These are phyloP conservation scores for Neonectria hederae DNA, from an alignment of 2,329 filamentous ascomycete species.

Conservation along the genomic window DNA sequence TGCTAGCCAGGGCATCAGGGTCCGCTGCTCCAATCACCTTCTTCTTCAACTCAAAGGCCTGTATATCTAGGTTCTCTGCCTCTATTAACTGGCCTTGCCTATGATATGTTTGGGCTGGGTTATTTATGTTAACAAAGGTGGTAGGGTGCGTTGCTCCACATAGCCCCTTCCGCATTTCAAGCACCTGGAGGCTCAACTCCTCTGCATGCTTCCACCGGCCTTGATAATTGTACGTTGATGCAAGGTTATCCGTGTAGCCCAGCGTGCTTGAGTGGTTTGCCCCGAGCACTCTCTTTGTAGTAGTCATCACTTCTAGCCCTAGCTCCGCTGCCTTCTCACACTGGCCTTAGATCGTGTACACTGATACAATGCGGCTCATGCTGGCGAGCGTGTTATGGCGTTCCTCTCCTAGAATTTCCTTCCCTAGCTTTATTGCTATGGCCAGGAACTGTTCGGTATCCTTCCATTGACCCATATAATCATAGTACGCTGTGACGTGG, in stretches of 20 bases:
- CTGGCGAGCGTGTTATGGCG: background rate
- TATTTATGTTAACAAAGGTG: background rate
- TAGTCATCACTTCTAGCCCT: background rate
- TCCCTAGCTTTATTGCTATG: background rate
- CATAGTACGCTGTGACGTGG: background rate
- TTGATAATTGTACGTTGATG: rapidly evolving
- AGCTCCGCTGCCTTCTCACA: background rate
- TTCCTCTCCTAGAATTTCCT: background rate
- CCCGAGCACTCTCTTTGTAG: no score
- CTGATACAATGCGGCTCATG: background rate
- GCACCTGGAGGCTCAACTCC: background rate
- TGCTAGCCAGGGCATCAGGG: background rate
- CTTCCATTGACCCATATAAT: background rate
- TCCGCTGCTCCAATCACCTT: background rate
- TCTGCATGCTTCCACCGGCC: background rate
- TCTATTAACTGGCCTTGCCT: background rate
- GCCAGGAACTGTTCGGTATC: background rate
- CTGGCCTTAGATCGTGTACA: background rate
- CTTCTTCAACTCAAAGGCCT: no score
- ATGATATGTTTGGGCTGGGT: background rate
- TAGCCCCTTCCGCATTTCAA: background rate
- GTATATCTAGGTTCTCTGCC: background rate
- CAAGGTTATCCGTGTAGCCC: background rate
- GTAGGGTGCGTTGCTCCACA: background rate
- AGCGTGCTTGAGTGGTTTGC: background rate